phyloP scores from a whole-genome alignment of 2,329 filamentous ascomycete genomes.

The Blastomyces gilchristii region DNA sequence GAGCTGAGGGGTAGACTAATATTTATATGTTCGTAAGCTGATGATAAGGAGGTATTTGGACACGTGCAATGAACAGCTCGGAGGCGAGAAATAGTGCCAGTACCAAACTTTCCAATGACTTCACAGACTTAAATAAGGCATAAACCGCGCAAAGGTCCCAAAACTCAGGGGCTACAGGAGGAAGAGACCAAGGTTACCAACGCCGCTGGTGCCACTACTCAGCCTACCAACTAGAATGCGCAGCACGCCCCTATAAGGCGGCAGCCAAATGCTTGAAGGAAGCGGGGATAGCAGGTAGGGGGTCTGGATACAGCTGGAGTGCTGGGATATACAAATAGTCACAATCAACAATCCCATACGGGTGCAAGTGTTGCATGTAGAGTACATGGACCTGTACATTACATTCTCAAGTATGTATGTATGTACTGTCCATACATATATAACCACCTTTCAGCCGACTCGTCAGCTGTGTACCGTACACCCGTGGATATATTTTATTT shows the following conservation, averaged over 20 bases:
- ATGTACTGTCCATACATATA: not conserved
- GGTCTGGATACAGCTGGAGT: not conserved
- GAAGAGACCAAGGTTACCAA: slow-evolving; percentile 1
- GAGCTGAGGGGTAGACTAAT: not conserved
- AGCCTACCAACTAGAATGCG: not conserved
- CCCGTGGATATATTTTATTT: not conserved
- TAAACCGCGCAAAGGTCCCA: not conserved
- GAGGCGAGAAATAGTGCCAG: not conserved
- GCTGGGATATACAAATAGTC: too few relatives aligned
- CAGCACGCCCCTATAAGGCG: not conserved
- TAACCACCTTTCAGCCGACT: too few relatives aligned
- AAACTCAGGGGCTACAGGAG: not conserved
- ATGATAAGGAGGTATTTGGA: not conserved
- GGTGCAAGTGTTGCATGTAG: too few relatives aligned
- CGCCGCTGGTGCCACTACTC: not conserved
- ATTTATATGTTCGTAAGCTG: slow-evolving; percentile 1
- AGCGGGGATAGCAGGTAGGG: not conserved
- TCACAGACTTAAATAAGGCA: not conserved
- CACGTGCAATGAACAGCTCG: not conserved
- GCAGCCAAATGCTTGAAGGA: not conserved
- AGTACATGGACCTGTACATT: too few relatives aligned
- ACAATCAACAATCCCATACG: too few relatives aligned
- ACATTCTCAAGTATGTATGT: not conserved
- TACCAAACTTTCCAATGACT: slow-evolving; percentile 3
- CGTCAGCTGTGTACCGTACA: not conserved